These are phyloP conservation scores for Colletotrichum tropicicola DNA, from an alignment of 2,329 filamentous ascomycete species.

Conservation along the genomic window DNA sequence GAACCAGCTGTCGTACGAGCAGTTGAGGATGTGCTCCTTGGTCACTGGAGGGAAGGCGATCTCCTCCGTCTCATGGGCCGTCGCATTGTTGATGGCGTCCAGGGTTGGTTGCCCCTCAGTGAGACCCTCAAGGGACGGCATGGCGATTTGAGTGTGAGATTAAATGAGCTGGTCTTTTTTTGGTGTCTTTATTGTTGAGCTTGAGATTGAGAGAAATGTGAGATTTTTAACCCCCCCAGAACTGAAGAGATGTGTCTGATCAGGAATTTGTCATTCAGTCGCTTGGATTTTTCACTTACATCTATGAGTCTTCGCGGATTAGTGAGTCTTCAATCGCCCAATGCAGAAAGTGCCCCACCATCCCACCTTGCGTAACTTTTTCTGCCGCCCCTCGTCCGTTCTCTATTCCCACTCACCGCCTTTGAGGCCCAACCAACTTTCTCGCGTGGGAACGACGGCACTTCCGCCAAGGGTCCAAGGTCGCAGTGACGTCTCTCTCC, in stretches of 20 bases:
- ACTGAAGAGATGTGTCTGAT: not conserved
- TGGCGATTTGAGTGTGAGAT: constrained; percentile 22
- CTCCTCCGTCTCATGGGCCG: constrained; percentile 30
- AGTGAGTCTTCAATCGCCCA: constrained; percentile 26
- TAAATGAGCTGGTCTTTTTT: not conserved
- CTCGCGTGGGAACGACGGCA: too few relatives aligned
- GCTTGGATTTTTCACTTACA: constrained; percentile 18
- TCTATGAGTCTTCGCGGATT: constrained; percentile 24
- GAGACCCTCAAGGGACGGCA: constrained; percentile 42
- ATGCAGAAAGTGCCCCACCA: constrained; percentile 27
- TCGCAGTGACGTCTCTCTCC: constrained; percentile 21
- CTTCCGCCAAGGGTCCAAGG: constrained; percentile 22
- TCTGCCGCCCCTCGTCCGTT: constrained; percentile 12
- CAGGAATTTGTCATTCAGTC: not conserved
- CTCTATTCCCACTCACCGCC: constrained; percentile 14
- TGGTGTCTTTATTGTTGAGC: not conserved
- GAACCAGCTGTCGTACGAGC: constrained; percentile 94
- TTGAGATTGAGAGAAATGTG: not conserved
- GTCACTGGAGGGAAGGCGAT: constrained; percentile 85
- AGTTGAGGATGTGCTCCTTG: constrained; percentile 89
- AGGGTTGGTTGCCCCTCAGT: constrained; percentile 27
- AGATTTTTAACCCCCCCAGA: too few relatives aligned
- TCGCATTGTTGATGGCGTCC: constrained; percentile 16
- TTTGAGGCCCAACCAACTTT: not conserved
- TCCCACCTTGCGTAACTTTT: constrained; percentile 23